Evolutionary conservation across 2,329 filamentous ascomycete genomes (phyloP), one percentile per base, ranked within the genome.

Genomic region (Cordyceps militaris): DNA sequence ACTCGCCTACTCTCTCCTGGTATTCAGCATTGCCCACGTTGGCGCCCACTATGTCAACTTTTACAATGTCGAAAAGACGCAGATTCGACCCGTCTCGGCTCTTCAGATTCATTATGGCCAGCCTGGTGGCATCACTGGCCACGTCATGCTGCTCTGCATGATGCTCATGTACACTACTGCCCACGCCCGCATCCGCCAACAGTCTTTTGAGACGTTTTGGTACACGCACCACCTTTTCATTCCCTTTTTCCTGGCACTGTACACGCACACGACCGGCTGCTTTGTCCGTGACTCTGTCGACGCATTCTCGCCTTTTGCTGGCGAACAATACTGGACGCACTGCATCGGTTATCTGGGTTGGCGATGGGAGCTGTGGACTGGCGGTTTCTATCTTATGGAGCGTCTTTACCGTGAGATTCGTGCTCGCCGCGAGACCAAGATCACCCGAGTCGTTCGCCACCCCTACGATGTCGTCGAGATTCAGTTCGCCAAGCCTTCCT

Each of bases 91-190:
- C 2, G 82, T 89, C 48, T 84, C 85, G 3, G 94, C 94, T 3
- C 74, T 97, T 7, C 81, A 97, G 68, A 96, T 97, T 62, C 94
- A 97, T 73, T 99, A 96, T 71, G 82, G 84, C 1, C 83, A 96
- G 69, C 83, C 91, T 51, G 92, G 91, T 66, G 94, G 94, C 61
- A 88, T 97, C 61, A 99, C 94, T 2, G 94, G 94, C 7, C 94
- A 99, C 73, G 82, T 97, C 61, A 99, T 99, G 94, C 82, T 97
- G 26, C 79, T 99, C n/a, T 97, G 92, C 80, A 99, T 99, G 94
- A 77, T 99, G 62, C 76, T 99, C 62, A 99, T 99, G 81, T 99
- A 96, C 75, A 99, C 94, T 1, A 97, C 92, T 0, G 88, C 94
- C 3, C 94, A 99, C 69, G 82, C 88, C 66, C 88, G 90, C 64